Conservation (phyloP, 1,284 basidiomycete species). For the Trametes hirsuta region DNA sequence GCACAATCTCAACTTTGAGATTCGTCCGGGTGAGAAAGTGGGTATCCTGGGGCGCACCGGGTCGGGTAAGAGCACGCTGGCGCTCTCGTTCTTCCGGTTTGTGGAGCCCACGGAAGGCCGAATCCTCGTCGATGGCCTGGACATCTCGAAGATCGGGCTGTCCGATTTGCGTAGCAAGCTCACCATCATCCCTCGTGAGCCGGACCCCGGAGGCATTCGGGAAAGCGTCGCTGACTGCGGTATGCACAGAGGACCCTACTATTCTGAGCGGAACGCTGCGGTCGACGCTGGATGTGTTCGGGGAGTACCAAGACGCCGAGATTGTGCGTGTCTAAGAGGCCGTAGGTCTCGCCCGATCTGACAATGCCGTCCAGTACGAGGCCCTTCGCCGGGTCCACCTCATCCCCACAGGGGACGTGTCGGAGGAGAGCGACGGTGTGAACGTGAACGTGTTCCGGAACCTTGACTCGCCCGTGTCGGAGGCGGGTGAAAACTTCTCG, state of each 20-base stretch:
- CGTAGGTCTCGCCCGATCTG: not conserved
- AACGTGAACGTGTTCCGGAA: conserved; percentile 89
- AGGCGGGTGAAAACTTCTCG: conserved; percentile 93
- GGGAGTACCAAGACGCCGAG: conserved; percentile 85
- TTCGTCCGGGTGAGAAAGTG: conserved; percentile 80
- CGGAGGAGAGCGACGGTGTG: conserved; percentile 56
- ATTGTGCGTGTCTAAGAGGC: conserved; percentile 57
- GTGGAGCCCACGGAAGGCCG: conserved; percentile 85
- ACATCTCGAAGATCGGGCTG: conserved; percentile 86
- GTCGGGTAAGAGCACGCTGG: conserved; percentile 88
- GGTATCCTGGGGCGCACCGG: conserved; percentile 93
- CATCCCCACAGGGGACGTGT: conserved; percentile 63
- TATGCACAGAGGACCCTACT: conserved; percentile 77
- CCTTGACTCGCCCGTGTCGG: conserved; percentile 83
- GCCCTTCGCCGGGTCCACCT: conserved; percentile 88
- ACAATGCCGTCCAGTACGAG: conserved; percentile 61
- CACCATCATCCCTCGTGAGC: conserved; percentile 91
- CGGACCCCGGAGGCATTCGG: not conserved
- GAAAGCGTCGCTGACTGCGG: not conserved
- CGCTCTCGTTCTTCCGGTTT: conserved; percentile 94
- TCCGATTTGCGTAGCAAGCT: conserved; percentile 83
- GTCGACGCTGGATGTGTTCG: conserved; percentile 89
- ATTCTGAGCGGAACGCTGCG: conserved; percentile 88
- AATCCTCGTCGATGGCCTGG: conserved; percentile 88
- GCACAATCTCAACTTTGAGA: conserved; percentile 79